Conservation (phyloP, 208 protist genomes). For the Balamuthia mandrillaris region DNA sequence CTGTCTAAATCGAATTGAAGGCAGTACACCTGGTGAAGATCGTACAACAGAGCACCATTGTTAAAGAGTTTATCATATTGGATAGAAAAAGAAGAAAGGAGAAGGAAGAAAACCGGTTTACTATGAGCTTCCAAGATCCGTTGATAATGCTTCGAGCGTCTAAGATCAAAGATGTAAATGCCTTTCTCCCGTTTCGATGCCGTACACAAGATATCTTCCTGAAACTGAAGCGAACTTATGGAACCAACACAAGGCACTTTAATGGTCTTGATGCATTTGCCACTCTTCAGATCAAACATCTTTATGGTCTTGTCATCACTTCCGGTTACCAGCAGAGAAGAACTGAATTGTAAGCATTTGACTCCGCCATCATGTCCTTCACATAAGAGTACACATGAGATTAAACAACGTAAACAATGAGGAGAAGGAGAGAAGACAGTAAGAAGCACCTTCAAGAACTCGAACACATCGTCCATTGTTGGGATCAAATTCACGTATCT, state of each 20-base stretch:
- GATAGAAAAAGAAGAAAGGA: too few relatives aligned
- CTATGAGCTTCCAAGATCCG: neutral
- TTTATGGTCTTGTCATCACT: constrained; percentile 37
- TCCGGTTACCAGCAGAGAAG: constrained; percentile 6
- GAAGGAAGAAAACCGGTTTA: too few relatives aligned
- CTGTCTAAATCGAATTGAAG: constrained; percentile 19
- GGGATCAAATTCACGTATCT: constrained; percentile 23
- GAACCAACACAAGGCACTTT: constrained; percentile 23
- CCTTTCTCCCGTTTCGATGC: constrained; percentile 29
- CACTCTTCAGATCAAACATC: constrained; percentile 15
- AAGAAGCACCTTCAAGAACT: too few relatives aligned
- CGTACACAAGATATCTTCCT: constrained; percentile 20
- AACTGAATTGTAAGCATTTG: constrained; percentile 23
- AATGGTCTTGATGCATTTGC: constrained; percentile 28
- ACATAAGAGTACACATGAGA: neutral
- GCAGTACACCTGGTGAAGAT: constrained; percentile 28
- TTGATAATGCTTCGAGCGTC: constrained; percentile 10
- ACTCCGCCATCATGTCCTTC: constrained; percentile 20
- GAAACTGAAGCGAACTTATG: constrained; percentile 27
- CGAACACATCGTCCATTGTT: neutral
- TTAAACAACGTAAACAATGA: neutral
- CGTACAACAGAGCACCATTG: too few relatives aligned
- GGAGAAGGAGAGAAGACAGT: too few relatives aligned
- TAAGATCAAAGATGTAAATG: constrained; percentile 22
- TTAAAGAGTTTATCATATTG: too few relatives aligned